Conservation (phyloP, 1,139 yeast species). For the Entelexis sorbosivorans region DNA sequence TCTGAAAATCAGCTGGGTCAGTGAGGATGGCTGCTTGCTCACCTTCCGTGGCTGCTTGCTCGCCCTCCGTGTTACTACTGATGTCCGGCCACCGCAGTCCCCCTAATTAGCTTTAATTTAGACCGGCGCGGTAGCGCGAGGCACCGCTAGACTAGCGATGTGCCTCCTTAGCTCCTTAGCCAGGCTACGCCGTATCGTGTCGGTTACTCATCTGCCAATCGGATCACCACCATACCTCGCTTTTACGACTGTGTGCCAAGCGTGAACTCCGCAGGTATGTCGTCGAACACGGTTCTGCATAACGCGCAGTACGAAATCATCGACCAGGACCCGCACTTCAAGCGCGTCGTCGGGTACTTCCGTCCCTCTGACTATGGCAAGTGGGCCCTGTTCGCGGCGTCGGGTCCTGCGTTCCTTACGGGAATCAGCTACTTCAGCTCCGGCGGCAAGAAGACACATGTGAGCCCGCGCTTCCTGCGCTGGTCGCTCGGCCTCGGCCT, state of each 20-base stretch:
- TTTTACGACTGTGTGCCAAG: slow-evolving; percentile 4
- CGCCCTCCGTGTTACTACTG: too few species aligned
- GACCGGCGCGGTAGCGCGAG: too few species aligned
- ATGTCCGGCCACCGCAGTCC: too few species aligned
- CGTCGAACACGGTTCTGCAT: slow-evolving; percentile 28
- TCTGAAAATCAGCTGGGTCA: too few species aligned
- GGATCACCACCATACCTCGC: slow-evolving; percentile 12
- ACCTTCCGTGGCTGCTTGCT: too few species aligned
- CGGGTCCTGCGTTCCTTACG: slow-evolving; percentile 53
- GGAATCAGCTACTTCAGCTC: slow-evolving; percentile 44
- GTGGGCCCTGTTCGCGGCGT: slow-evolving; percentile 55
- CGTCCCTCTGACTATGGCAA: slow-evolving; percentile 54
- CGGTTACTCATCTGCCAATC: slow-evolving; percentile 14
- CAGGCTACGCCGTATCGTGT: not conserved
- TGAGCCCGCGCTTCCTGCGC: slow-evolving; percentile 47
- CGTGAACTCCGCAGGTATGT: slow-evolving; percentile 13
- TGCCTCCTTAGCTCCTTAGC: too few species aligned
- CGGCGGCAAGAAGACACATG: slow-evolving; percentile 49
- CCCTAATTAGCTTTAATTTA: too few species aligned
- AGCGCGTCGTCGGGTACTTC: slow-evolving; percentile 60
- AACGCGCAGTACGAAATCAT: slow-evolving; percentile 38
- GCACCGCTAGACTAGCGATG: not conserved
- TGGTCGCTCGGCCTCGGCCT: slow-evolving; percentile 52
- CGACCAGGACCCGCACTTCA: slow-evolving; percentile 71
- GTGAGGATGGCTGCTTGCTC: too few species aligned